Base-by-base conservation (phyloP, 257 asterid species). In the Solanum tarijense region DNA sequence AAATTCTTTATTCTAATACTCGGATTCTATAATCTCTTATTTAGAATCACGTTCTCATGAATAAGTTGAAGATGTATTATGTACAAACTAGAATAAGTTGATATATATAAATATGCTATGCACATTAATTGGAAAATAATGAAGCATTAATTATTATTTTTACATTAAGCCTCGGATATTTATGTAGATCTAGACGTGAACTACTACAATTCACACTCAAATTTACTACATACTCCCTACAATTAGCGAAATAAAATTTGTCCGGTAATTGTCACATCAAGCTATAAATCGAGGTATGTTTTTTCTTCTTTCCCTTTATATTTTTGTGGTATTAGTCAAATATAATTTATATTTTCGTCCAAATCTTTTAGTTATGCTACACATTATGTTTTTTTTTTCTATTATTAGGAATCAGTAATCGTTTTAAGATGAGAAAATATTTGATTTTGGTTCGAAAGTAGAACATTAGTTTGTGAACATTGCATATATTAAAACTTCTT, bases 21-120 rank as follows among this genome's bases (percentile, higher is more conserved):
- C 62, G 0, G 0, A 2, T 4, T 16, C 0, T 1, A 6, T 16
- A 0, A 14, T 52, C 21, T 52, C 8, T 52, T 14, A 16, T 52
- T 52, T 52, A 52, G 20, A 14, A 46, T 46, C 16, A 46, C 20
- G 20, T 13, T 7, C 58, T 46, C 5, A 46, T 43, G 16, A 43
- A 46, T 48, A 48, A 14, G 18, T 48, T 48, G 21, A 48, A 48
- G 7, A 48, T 13, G 7, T 48, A 48, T 48, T 14, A 48, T 48
- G 1, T 48, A 48, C 8, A 14, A 48, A 48, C 18, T 13, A 46
- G 60, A 48, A 48, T 48, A 14, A 14, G 21, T 48, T 48, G 60
- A 48, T 14, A 48, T 13, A 13, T 48, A 48, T 48, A 48, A 14
- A 48, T 48, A 48, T 46, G 18, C 52, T 43, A 46, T 46, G 2